Base-by-base conservation (phyloP, 352 stramenopile genomes). In the Globisporangium nunn region DNA sequence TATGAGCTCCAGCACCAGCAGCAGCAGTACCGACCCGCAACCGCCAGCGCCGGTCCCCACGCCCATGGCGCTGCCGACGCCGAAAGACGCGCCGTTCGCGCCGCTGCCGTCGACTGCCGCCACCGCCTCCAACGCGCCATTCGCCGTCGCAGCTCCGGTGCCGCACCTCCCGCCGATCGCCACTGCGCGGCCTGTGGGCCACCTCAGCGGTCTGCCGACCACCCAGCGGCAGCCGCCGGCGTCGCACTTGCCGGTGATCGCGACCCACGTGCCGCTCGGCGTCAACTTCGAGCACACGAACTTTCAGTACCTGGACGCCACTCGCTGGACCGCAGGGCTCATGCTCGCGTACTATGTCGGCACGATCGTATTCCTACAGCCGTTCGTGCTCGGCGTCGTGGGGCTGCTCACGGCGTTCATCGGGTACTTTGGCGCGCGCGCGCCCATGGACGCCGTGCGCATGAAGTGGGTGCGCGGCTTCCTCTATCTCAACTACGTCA, bases 291-390 rank as follows among this genome's bases (percentile, higher is more conserved):
- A 79, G 59, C 72, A 74, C 49, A 52, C 70, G 60, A 71, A 67
- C 40, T 88, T 89, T 50, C 61, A 74, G 59, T 80, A 73, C 58
- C 71, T 88, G 64, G 72, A 83, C 64, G 74, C 72, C 50, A 86
- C 72, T 15, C 72, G 78, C 14, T 83, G 77, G 75, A 62, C 83
- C 58, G 78, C 76, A 0, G 68, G 64, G 46, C 65, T 76, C 52
- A 81, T 91, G 69, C 68, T 91, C 48, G 66, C 62, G 52, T 91
- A 91, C 56, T 91, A 91, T 64, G 52, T 75, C 14, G 67, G 52
- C 28, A 88, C 81, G 41, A 81, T 88, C 49, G 64, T 91, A 64
- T 89, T 91, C 59, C 44, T 88, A 47, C 81, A 91, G 62, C 81
- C 81, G 31, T 86, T 89, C 53, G 58, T 88, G 41, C 51, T 89